Evolutionary conservation across 106 monocot genomes (phyloP).

Genomic region (Dendrobium nobile): DNA sequence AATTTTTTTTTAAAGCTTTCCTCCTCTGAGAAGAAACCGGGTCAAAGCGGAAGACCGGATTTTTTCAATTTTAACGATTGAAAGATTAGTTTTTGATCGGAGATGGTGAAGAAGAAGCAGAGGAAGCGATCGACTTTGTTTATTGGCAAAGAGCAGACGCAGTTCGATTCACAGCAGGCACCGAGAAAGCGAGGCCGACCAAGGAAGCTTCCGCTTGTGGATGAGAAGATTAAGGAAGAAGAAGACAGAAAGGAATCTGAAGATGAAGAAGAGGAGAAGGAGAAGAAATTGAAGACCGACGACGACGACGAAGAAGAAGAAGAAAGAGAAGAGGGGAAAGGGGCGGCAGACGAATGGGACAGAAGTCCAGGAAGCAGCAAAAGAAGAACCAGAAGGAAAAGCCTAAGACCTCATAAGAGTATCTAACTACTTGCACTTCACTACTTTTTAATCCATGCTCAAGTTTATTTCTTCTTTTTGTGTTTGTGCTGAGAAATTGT

Average conservation of each 20-base stretch:
- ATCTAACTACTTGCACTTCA: neutral
- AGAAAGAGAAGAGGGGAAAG: neutral
- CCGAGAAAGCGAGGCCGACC: slow-evolving; percentile 5
- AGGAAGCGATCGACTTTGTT: neutral
- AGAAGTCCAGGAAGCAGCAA: neutral
- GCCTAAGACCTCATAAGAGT: neutral
- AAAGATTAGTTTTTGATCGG: neutral
- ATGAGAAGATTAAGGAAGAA: neutral
- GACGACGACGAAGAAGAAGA: neutral
- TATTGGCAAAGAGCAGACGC: neutral
- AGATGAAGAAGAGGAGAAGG: neutral
- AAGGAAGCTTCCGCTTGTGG: neutral
- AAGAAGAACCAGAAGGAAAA: slow-evolving; percentile 2
- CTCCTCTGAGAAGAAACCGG: neutral
- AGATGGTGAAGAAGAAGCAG: slow-evolving; percentile 5
- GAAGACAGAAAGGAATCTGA: neutral
- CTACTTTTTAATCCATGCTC: neutral
- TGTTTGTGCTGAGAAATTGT: neutral
- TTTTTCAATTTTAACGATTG: neutral
- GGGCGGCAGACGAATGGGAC: neutral
- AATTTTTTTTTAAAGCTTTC: neutral
- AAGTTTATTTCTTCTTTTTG: neutral
- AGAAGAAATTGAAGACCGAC: neutral
- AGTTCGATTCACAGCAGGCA: neutral
- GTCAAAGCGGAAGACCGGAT: too few relatives aligned